Evolutionary conservation across 78 protist genomes (phyloP), one percentile per base, ranked within the genome.

Genomic region (Chrysochromulina tobinii): DNA sequence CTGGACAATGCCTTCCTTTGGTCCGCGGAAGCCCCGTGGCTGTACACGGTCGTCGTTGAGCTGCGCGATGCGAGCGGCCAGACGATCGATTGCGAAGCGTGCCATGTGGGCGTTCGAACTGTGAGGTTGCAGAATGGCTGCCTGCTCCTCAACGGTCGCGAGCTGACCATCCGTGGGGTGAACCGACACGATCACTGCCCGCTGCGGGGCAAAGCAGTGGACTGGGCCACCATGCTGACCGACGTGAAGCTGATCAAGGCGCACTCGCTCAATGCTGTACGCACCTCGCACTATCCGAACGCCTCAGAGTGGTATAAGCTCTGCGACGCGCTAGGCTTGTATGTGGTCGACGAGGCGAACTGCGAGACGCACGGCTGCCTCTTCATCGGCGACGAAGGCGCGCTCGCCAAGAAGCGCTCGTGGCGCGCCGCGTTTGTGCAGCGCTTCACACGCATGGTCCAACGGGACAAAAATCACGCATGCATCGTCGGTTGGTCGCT

Each of bases 171-270:
- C 25, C 48, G 81, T 15, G 93, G 93, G 5, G 90, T 91, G 53
- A 91, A 91, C 88, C 88, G 88, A 75, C 92, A 89, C 92, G 92
- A 89, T 54, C 92, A 89, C 88, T 55, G 61, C 88, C 69, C 55
- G 69, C 54, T 1, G 54, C 38, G 17, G 38, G 92, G 92, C 88
- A 89, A 89, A 79, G 79, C 58, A 55, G 51, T 79, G 61, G 20
- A 25, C 59, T n/a, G n/a, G 20, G 51, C 2, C 17, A 1, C 57
- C 21, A 66, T 84, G 93, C 67, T 91, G 51, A 38, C 2, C 59
- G 93, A 91, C 86, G 55, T 84, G 59, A 0, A 6, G 54, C 89
- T 81, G 66, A 81, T 91, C 86, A 91, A 91, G 89, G 83, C 27
- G 61, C 64, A 75, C 59, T 75, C 77, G 77, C 38, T 91, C 75